phyloP scores from a whole-genome alignment of 176 grass and related monocot species.

The Hordeum marinum region DNA sequence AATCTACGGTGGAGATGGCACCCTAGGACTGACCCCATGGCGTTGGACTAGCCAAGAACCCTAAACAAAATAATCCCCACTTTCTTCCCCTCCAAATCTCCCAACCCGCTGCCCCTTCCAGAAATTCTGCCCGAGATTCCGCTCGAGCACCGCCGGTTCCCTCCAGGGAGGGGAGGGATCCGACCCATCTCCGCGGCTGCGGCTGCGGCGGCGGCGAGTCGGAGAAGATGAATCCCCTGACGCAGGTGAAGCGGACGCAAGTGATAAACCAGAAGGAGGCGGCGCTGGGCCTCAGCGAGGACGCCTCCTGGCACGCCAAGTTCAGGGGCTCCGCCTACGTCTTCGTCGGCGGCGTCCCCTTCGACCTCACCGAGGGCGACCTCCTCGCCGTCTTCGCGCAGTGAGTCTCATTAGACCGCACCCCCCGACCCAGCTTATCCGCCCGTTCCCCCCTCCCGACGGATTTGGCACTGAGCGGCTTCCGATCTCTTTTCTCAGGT shows the following conservation, averaged over 20 bases:
- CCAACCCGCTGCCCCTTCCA: background rate
- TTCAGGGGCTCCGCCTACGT: conserved; percentile 94
- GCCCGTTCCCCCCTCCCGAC: background rate
- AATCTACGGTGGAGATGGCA: background rate
- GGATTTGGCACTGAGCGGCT: background rate
- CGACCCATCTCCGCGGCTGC: background rate
- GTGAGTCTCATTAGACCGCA: background rate
- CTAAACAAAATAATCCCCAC: background rate
- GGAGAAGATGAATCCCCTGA: conserved; percentile 76
- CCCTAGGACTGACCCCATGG: background rate
- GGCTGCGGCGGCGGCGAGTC: background rate
- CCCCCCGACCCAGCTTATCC: background rate
- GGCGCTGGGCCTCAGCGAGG: conserved; percentile 67
- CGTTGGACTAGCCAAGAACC: background rate
- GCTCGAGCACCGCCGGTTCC: background rate
- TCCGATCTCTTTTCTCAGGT: conserved; percentile 32
- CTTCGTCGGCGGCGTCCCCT: conserved; percentile 85
- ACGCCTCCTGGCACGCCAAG: conserved; percentile 84
- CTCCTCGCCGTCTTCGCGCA: conserved; percentile 81
- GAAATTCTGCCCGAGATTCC: background rate
- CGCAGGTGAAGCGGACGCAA: conserved; percentile 84
- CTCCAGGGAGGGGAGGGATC: background rate
- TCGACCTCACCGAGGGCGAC: conserved; percentile 89
- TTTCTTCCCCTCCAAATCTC: background rate
- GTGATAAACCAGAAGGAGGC: conserved; percentile 86